Evolutionary conservation across 352 stramenopile genomes (phyloP), one percentile per base, ranked within the genome.

Genomic region (Globisporangium paroecandrum): DNA sequence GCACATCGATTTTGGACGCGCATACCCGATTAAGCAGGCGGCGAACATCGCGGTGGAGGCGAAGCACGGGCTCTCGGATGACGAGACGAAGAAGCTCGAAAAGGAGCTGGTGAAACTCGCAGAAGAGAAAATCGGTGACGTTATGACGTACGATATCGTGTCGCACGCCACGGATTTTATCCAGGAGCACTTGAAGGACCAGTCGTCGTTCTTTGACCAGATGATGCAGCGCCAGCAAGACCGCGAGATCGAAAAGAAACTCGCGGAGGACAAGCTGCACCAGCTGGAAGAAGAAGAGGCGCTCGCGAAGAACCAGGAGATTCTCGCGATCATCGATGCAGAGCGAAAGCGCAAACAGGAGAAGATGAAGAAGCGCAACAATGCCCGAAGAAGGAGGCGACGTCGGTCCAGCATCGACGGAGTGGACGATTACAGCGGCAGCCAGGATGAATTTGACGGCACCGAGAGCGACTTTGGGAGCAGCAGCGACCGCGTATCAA

Each of bases 151-250:
- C 77, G 87, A 96, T 67, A 79, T 96, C 46, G 84, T 96, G 57
- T 79, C 90, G 68, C 85, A 86, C 65, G 83, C 87, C 20, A 89
- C 82, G 9, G 89, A 96, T 43, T 96, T 90, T 58, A 81, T 96
- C 25, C 79, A 91, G 59, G 83, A 91, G 46, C 84, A 93, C 66
- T 62, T 91, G 22, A 92, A 93, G 57, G 83, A 93, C 72, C 84
- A 91, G 74, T 89, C 82, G 63, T 93, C 83, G 25, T 94, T 96
- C 74, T 94, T 94, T 24, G 89, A 96, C 53, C 84, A 95, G 64
- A 96, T 96, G 89, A 79, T 95, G 27, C 85, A 91, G 47, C 76
- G 87, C 18, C 85, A 96, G 68, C 82, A 96, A 34, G 77, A 92
- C 20, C 65, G 58, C 20, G 83, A 91, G 64, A 79, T 73, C 1